Percentiles rank a stretch among this genome's conserved stretches.
These are phyloP conservation scores for Gossypium ekmanianum DNA, from an alignment of 345 rosid genomes.

Conservation along the genomic window DNA sequence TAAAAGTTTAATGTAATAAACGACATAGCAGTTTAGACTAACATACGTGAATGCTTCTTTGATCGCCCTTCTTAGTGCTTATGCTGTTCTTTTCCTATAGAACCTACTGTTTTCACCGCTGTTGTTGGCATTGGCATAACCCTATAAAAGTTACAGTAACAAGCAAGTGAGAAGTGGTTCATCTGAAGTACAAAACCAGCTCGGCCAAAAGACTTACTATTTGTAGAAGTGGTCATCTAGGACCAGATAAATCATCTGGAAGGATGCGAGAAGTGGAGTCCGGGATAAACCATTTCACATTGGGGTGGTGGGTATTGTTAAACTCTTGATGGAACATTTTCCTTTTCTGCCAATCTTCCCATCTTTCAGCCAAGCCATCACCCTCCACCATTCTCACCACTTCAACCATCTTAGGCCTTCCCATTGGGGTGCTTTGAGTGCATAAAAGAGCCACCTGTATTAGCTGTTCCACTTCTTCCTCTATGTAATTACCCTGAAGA, in stretches of 20 bases:
- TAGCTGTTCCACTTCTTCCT: slow-evolving; percentile 67
- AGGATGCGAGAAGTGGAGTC: slow-evolving; percentile 61
- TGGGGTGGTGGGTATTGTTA: slow-evolving; percentile 33
- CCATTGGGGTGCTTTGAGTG: slow-evolving; percentile 71
- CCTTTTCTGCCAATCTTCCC: slow-evolving; percentile 97
- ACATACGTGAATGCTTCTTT: not conserved
- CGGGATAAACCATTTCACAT: slow-evolving; percentile 45
- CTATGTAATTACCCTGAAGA: slow-evolving; percentile 52
- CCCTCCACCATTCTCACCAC: slow-evolving; percentile 98
- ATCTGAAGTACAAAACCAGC: slow-evolving; percentile 21
- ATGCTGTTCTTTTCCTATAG: slow-evolving; percentile 12
- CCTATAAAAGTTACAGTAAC: slow-evolving; percentile 34
- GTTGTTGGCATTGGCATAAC: not conserved
- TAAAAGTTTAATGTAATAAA: too few relatives aligned
- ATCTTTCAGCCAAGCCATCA: slow-evolving; percentile 77
- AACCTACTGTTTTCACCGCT: slow-evolving; percentile 22
- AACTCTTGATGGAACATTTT: slow-evolving; percentile 61
- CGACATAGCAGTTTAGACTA: too few relatives aligned
- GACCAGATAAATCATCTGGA: slow-evolving; percentile 74
- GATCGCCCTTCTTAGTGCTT: not conserved
- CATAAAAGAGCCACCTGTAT: slow-evolving; percentile 88
- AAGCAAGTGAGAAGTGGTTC: not conserved
- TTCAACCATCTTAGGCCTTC: slow-evolving; percentile 88
- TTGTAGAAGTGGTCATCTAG: slow-evolving; percentile 47
- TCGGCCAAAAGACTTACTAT: not conserved